phyloP scores from a whole-genome alignment of 306 rosid species.

The Trifolium dubium region DNA sequence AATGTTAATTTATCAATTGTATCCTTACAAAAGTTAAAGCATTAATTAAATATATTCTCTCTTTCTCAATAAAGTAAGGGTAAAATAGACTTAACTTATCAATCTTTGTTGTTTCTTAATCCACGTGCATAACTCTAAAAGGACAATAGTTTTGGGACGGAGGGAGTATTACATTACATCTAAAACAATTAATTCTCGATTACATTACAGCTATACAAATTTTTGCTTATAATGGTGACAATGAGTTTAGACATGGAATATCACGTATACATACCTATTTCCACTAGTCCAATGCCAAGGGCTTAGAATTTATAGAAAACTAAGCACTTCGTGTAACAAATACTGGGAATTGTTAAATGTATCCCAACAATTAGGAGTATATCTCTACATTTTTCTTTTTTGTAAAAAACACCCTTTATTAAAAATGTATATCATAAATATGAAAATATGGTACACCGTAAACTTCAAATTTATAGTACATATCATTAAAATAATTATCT shows the following conservation, averaged over 20 bases:
- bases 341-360: not conserved
- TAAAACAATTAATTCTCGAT: not conserved
- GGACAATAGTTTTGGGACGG: no score
- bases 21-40: no score
- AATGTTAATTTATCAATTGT: no score
- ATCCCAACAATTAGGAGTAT: not conserved
- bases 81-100: no score
- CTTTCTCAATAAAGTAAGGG: no score
- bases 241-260: not conserved
- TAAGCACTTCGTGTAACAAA: not conserved
- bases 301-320: not conserved
- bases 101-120: no score
- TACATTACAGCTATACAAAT: not conserved
- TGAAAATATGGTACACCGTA: not conserved
- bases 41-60: no score
- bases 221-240: not conserved
- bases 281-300: not conserved
- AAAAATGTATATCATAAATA: not conserved
- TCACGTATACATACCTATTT: not conserved
- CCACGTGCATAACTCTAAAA: no score
- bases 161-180: not conserved
- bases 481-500: not conserved
- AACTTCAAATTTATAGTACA: constrained; percentile 2
- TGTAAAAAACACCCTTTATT: not conserved
- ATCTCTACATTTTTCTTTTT: not conserved